Conservation (phyloP, 2,329 filamentous ascomycete genomes). For the Colletotrichum abscissum region DNA sequence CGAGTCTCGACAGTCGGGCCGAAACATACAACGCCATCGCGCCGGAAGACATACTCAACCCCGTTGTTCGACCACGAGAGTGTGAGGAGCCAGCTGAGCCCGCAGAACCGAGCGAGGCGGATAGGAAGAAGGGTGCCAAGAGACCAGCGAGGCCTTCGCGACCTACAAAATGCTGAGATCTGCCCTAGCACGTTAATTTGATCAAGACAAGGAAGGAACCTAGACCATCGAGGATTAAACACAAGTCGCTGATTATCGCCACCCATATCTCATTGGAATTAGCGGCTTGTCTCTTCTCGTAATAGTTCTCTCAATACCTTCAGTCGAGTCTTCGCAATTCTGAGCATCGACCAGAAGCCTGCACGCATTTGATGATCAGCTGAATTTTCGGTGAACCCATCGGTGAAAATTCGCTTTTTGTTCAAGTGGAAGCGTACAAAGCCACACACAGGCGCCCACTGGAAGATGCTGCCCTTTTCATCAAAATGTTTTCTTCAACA, state of each 20-base stretch:
- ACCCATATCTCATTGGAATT: too few species aligned
- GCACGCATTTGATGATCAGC: too few species aligned
- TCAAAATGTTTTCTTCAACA: neutral
- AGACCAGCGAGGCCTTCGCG: neutral
- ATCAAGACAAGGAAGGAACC: too few species aligned
- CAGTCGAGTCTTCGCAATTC: too few species aligned
- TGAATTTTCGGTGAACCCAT: too few species aligned
- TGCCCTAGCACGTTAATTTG: too few species aligned
- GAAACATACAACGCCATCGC: neutral
- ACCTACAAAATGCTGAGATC: neutral
- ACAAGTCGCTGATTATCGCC: neutral
- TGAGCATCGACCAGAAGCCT: too few species aligned
- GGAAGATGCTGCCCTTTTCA: neutral
- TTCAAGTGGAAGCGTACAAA: too few species aligned
- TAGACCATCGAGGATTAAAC: neutral
- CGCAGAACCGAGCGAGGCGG: conserved; percentile 12
- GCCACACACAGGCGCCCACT: neutral
- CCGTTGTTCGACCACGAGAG: neutral
- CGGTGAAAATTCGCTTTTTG: too few species aligned
- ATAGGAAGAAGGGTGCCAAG: conserved; percentile 16
- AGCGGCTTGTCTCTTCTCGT: too few species aligned
- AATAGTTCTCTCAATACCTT: too few species aligned
- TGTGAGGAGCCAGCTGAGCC: conserved; percentile 20
- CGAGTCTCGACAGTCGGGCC: neutral
- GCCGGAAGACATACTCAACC: neutral